phyloP scores from a whole-genome alignment of 2,329 filamentous ascomycete genomes.

The Pyricularia pennisetigena region DNA sequence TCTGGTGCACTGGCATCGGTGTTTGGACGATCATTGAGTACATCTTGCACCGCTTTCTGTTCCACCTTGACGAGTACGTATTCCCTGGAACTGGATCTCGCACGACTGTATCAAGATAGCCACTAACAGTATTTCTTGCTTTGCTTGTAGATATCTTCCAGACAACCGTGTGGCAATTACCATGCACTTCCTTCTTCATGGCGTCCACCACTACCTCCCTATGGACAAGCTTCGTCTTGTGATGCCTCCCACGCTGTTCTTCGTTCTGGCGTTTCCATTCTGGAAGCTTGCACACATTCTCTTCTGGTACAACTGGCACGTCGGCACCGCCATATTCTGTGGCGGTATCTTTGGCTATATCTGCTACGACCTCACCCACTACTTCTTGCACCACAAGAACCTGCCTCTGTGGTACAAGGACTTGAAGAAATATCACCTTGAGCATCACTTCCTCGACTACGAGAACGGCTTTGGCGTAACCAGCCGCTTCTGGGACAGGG shows the following conservation, averaged over 20 bases:
- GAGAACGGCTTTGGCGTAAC: slow-evolving; percentile 97
- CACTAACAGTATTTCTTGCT: not conserved
- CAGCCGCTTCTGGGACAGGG: slow-evolving; percentile 85
- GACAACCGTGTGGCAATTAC: slow-evolving; percentile 85
- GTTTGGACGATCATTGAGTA: slow-evolving; percentile 93
- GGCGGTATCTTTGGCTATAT: slow-evolving; percentile 94
- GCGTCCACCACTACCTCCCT: slow-evolving; percentile 96
- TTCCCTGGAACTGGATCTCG: not conserved
- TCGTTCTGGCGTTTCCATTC: slow-evolving; percentile 77
- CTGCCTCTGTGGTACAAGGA: slow-evolving; percentile 82
- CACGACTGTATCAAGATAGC: not conserved
- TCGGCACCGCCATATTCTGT: slow-evolving; percentile 68
- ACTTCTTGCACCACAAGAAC: slow-evolving; percentile 94
- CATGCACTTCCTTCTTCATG: slow-evolving; percentile 86
- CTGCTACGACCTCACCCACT: slow-evolving; percentile 95
- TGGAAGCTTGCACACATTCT: slow-evolving; percentile 81
- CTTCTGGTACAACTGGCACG: slow-evolving; percentile 70
- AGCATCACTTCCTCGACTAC: slow-evolving; percentile 96
- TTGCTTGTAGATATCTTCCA: slow-evolving; percentile 59
- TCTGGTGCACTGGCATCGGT: slow-evolving; percentile 61
- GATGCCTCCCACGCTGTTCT: slow-evolving; percentile 88
- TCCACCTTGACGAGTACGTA: slow-evolving; percentile 84
- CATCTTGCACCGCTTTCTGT: slow-evolving; percentile 76
- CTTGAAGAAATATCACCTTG: slow-evolving; percentile 94
- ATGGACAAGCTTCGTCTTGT: slow-evolving; percentile 97